Conservation (phyloP, 139 green algal genomes). For the Coccomyxa sp. region DNA sequence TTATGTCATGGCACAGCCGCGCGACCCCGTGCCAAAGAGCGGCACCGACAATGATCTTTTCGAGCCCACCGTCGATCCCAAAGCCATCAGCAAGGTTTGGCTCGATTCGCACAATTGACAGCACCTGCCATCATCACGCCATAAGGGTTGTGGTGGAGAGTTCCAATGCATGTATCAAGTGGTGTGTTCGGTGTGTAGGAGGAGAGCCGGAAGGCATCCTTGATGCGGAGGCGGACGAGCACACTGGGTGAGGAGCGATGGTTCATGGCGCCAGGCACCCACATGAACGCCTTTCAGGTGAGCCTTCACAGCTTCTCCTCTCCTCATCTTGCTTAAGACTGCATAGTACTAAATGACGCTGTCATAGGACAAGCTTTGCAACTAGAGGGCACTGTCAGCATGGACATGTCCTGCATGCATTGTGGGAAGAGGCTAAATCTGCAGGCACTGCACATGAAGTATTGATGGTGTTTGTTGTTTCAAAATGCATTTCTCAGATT, state of each 20-base stretch:
- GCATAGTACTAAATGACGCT: too few relatives aligned
- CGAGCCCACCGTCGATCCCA: constrained; percentile 13
- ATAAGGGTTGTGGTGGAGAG: neutral
- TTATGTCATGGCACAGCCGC: constrained; percentile 1
- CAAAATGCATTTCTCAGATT: neutral
- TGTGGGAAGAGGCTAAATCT: too few relatives aligned
- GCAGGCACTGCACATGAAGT: neutral
- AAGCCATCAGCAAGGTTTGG: constrained; percentile 9
- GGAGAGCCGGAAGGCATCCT: neutral
- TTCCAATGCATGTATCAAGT: neutral
- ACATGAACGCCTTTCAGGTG: constrained; percentile 46
- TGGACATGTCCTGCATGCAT: too few relatives aligned
- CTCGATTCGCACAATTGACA: neutral
- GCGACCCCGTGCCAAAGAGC: neutral
- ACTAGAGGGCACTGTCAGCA: too few relatives aligned
- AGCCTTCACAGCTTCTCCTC: neutral
- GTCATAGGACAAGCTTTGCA: too few relatives aligned
- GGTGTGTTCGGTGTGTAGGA: neutral
- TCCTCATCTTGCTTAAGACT: too few relatives aligned
- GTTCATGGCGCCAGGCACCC: neutral
- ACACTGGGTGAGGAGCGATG: neutral
- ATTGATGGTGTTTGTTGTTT: neutral
- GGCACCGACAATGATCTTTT: constrained; percentile 14
- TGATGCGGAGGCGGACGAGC: neutral
- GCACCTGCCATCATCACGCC: neutral